phyloP scores from a whole-genome alignment of 192 early-diverging fungal genomes.

The Coemansia sp. region DNA sequence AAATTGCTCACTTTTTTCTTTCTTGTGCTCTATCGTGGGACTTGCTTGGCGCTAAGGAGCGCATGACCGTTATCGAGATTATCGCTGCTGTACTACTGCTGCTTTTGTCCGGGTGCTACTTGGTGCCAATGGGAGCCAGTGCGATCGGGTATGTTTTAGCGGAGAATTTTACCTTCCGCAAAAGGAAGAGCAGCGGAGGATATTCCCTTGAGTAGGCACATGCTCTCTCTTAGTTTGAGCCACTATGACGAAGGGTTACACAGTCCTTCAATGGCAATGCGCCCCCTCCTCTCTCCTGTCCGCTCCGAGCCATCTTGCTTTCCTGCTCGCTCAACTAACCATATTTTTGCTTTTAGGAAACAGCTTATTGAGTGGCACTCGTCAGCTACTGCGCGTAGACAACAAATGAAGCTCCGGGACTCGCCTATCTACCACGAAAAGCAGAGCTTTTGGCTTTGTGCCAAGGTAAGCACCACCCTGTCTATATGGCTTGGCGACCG shows the following conservation, averaged over 20 bases:
- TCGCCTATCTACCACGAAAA: slow-evolving; percentile 53
- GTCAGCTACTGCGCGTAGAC: slow-evolving; percentile 8
- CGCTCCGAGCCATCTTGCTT: neutral
- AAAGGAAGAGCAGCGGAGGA: neutral
- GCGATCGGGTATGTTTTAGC: slow-evolving; percentile 27
- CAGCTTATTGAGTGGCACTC: slow-evolving; percentile 26
- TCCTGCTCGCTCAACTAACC: neutral
- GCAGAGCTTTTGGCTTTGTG: slow-evolving; percentile 54
- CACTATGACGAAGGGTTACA: neutral
- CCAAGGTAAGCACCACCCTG: slow-evolving; percentile 36
- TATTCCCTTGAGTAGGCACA: neutral
- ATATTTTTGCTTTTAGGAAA: slow-evolving; percentile 11
- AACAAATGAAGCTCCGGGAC: slow-evolving; percentile 45
- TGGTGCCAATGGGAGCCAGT: neutral
- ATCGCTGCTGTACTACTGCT: neutral
- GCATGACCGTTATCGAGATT: neutral
- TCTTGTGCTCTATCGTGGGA: too few relatives aligned
- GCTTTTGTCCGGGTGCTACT: neutral
- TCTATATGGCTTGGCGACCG: neutral
- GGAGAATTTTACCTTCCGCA: slow-evolving; percentile 15
- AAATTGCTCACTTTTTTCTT: neutral
- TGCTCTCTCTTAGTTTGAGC: neutral
- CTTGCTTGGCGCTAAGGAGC: neutral
- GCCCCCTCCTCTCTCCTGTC: neutral
- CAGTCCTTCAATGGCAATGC: neutral